Evolutionary conservation across 352 stramenopile genomes (phyloP).

Genomic region (Aphanomyces astaci): DNA sequence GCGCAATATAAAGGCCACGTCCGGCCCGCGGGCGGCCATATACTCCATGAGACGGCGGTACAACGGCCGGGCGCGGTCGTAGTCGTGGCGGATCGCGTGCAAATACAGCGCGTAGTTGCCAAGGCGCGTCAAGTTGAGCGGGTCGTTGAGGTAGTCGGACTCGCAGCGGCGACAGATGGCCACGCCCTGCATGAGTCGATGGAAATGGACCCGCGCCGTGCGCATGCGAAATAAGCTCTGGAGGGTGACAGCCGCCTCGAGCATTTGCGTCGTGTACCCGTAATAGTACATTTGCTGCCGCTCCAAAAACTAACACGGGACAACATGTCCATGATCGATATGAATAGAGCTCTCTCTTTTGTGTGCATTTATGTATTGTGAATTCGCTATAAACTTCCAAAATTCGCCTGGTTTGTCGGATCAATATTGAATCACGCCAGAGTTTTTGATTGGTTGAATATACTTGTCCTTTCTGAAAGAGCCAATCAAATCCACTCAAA

Average conservation of each 20-base stretch:
- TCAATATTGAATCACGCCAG: no score
- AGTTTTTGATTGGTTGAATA: no score
- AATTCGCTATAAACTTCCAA: no score
- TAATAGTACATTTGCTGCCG: constrained; percentile 44
- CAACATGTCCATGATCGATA: no score
- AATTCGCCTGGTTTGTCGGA: no score
- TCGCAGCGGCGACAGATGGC: constrained; percentile 62
- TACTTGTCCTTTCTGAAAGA: no score
- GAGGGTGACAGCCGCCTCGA: constrained; percentile 37
- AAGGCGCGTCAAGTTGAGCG: constrained; percentile 61
- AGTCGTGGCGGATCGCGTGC: constrained; percentile 67
- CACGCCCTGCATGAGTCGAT: constrained; percentile 53
- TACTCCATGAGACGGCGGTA: constrained; percentile 59
- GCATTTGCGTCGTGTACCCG: constrained; percentile 61
- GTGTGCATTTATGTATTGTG: no score
- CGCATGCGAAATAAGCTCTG: constrained; percentile 53
- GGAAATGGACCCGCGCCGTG: constrained; percentile 45
- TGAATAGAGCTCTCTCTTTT: no score
- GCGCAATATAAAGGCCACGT: constrained; percentile 72
- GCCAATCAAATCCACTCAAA: no score
- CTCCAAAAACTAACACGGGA: constrained; percentile 39
- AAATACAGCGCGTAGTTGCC: constrained; percentile 79
- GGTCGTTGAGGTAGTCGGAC: constrained; percentile 62
- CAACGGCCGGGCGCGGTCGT: constrained; percentile 60
- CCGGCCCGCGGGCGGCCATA: constrained; percentile 68